Evolutionary conservation across 345 rosid species (phyloP).

Genomic region (Gossypium mustelinum): DNA sequence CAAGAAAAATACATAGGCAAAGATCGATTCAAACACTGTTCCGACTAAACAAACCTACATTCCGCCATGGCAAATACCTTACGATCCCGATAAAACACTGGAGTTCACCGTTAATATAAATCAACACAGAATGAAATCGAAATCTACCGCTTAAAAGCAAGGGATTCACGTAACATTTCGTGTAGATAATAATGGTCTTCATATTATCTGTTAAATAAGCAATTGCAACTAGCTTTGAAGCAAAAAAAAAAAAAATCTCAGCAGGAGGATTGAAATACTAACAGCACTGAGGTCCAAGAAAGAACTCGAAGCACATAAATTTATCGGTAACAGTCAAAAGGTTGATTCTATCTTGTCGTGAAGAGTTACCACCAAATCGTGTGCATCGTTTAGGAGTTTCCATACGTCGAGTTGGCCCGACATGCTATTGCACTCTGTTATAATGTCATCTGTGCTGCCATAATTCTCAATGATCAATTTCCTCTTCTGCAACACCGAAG

Average conservation of each 20-base stretch:
- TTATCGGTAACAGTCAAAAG: conserved; percentile 18
- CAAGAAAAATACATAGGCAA: no score
- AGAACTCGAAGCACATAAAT: conserved; percentile 13
- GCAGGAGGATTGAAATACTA: conserved; percentile 3
- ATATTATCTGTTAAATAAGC: not conserved
- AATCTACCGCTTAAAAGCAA: not conserved
- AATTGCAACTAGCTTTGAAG: not conserved
- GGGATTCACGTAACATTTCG: not conserved
- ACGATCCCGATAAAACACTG: no score
- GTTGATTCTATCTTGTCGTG: conserved; percentile 64
- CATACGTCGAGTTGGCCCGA: conserved; percentile 89
- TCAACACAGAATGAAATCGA: no score
- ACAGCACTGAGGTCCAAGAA: not conserved
- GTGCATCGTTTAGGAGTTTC: conserved; percentile 96
- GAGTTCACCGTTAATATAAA: no score
- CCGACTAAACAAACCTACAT: no score
- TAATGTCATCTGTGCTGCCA: conserved; percentile 71
- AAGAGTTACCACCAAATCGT: conserved; percentile 71
- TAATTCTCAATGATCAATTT: conserved; percentile 3
- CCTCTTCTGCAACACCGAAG: conserved; percentile 28
- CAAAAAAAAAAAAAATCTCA: not conserved
- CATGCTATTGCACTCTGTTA: conserved; percentile 89
- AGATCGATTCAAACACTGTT: not conserved
- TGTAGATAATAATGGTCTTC: not conserved
- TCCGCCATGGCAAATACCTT: no score